Conservation (phyloP, 139 green algal genomes). For the Chlamydomonas asymmetrica region DNA sequence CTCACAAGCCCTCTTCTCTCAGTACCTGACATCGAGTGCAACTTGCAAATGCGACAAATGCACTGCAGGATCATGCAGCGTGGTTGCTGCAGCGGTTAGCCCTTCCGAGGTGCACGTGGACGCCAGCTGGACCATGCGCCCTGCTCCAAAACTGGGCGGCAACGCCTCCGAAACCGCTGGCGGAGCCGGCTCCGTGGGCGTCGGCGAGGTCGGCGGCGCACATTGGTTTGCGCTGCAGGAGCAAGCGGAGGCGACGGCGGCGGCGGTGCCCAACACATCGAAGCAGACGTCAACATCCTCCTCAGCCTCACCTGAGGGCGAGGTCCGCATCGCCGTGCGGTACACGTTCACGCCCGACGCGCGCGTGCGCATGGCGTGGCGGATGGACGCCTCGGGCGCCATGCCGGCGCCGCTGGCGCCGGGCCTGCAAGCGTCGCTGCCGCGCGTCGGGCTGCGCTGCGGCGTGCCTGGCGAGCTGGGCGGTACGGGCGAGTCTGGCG, state of each 20-base stretch:
- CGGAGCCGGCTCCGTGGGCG: slow-evolving; percentile 40
- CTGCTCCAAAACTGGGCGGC: too few relatives aligned
- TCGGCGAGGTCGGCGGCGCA: slow-evolving; percentile 66
- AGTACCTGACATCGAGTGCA: too few relatives aligned
- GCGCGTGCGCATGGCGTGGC: slow-evolving; percentile 52
- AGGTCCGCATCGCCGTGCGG: slow-evolving; percentile 39
- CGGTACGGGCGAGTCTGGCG: too few relatives aligned
- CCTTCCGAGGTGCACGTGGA: slow-evolving; percentile 12
- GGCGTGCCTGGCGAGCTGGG: slow-evolving; percentile 27
- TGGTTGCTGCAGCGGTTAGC: background rate
- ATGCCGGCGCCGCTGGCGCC: slow-evolving; percentile 58
- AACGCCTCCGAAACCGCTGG: too few relatives aligned
- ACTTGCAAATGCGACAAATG: background rate
- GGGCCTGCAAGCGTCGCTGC: slow-evolving; percentile 53
- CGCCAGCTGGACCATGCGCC: slow-evolving; percentile 13
- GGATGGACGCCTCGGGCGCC: slow-evolving; percentile 60
- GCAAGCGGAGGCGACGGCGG: background rate
- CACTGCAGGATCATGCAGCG: too few relatives aligned
- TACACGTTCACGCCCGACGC: slow-evolving; percentile 51
- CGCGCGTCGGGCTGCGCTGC: slow-evolving; percentile 70
- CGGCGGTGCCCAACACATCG: background rate
- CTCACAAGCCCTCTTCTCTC: too few relatives aligned
- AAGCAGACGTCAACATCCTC: background rate
- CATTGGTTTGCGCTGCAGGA: slow-evolving; percentile 61
- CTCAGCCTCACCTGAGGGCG: slow-evolving; percentile 17